Base-by-base conservation (phyloP, 148 eudicot species). In the Silene latifolia region DNA sequence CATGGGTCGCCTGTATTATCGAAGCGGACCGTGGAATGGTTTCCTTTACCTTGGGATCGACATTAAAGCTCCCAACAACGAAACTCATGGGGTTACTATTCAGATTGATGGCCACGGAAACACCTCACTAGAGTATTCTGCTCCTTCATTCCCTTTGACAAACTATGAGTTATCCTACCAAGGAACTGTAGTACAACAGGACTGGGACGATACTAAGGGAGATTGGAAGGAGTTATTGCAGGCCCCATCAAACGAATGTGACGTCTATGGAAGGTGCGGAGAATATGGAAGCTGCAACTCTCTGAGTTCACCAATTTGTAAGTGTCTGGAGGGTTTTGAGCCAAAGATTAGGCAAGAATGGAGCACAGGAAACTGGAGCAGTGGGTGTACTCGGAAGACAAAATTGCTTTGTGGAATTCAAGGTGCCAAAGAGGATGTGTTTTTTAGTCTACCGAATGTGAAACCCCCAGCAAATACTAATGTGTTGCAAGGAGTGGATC, bases 311-410 rank as follows among this genome's bases (percentile, higher is more conserved):
- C 82, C 81, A 0, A 73, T 79, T 2, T 89, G 92, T 62, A 39
- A 15, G 12, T 87, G 90, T 67, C 61, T 89, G 9, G 27, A 53
- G 62, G 92, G 89, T 11, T 88, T 67, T 67, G 63, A 59, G 42
- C 86, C 91, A 7, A 75, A 60, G 17, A 25, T 44, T 18, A 32
- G 5, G 24, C 25, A 46, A 12, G 79, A 85, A 54, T 85, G 88
- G 84, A 20, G 54, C 1, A 59, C 20, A 32, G 86, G 86, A 23
- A 67, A 73, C 11, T 86, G 86, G 86, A 77, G 48, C 8, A 72
- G 82, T 44, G 91, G 91, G 8, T 86, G 89, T 69, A 70, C 58
- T 5, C 84, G 91, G 68, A 83, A 32, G 46, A 72, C 14, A 0
- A 51, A 57, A 9, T 68, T 88, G 61, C 64, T 75, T 0, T 86